These are phyloP conservation scores for Russula foetens DNA, from an alignment of 768 basidiomycete genomes.

Conservation along the genomic window DNA sequence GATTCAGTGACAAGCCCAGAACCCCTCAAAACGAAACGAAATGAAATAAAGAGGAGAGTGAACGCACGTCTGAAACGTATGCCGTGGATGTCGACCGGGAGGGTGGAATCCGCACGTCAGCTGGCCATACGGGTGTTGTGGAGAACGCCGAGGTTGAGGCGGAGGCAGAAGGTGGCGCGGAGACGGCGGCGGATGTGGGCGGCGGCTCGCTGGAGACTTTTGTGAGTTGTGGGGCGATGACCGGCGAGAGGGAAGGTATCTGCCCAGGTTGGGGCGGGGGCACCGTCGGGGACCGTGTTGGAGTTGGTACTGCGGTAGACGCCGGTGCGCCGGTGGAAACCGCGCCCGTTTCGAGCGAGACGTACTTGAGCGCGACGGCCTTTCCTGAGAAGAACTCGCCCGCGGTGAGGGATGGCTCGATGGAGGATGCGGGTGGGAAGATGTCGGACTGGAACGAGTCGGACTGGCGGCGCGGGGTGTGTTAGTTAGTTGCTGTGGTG, in stretches of 20 bases:
- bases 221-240: slow-evolving; percentile 20
- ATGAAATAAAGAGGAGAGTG: background rate
- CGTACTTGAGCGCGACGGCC: slow-evolving; percentile 63
- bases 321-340: slow-evolving; percentile 29
- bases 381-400: slow-evolving; percentile 88
- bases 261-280: slow-evolving; percentile 28
- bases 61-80: slow-evolving; percentile 28
- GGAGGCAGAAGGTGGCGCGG: slow-evolving; percentile 9
- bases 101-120: slow-evolving; percentile 21
- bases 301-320: slow-evolving; percentile 19
- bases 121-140: slow-evolving; percentile 7
- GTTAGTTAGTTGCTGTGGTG: background rate
- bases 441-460: slow-evolving; percentile 98
- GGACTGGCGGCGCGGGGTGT: slow-evolving; percentile 44
- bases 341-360: slow-evolving; percentile 67
- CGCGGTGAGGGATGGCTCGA: slow-evolving; percentile 71
- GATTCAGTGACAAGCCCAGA: background rate
- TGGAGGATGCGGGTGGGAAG: slow-evolving; percentile 83
- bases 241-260: slow-evolving; percentile 22
- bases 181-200: background rate
- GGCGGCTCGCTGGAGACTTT: slow-evolving; percentile 10
- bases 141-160: background rate
- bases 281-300: slow-evolving; percentile 23
- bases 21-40: background rate
- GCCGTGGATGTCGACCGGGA: slow-evolving; percentile 19